Conservation (phyloP, 202 grass and related monocot species). For the Thinopyrum obtusiflorum region DNA sequence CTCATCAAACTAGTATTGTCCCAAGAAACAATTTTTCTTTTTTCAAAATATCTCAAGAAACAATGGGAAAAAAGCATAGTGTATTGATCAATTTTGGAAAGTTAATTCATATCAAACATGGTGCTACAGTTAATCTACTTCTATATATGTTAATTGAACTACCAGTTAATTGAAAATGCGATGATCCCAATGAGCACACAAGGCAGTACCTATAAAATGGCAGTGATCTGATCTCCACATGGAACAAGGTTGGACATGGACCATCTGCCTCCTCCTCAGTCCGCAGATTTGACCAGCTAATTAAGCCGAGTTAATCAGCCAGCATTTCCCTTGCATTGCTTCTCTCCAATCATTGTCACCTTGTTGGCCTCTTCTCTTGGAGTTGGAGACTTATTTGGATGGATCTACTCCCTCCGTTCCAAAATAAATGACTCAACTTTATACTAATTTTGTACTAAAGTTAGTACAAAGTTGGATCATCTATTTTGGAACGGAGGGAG, state of each 20-base stretch:
- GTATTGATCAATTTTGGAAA: background rate
- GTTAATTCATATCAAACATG: background rate
- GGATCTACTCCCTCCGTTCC: too few relatives aligned
- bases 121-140: background rate
- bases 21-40: background rate
- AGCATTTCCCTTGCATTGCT: background rate
- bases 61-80: background rate
- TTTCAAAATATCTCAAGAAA: background rate
- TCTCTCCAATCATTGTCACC: constrained; percentile 15
- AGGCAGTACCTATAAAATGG: background rate
- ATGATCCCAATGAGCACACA: background rate
- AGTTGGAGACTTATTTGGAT: constrained; percentile 9
- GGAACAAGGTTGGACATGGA: constrained; percentile 36
- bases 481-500: too few relatives aligned
- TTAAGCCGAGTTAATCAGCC: background rate
- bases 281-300: background rate
- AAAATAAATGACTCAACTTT: too few relatives aligned
- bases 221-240: constrained; percentile 31
- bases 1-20: background rate
- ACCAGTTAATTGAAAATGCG: background rate
- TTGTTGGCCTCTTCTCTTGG: constrained; percentile 11
- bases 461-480: too few relatives aligned
- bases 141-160: background rate
- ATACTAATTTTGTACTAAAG: too few relatives aligned
- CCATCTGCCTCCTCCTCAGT: constrained; percentile 33